Conservation (phyloP, 805 yeast species). For the Saccharomycopsis sp. region DNA sequence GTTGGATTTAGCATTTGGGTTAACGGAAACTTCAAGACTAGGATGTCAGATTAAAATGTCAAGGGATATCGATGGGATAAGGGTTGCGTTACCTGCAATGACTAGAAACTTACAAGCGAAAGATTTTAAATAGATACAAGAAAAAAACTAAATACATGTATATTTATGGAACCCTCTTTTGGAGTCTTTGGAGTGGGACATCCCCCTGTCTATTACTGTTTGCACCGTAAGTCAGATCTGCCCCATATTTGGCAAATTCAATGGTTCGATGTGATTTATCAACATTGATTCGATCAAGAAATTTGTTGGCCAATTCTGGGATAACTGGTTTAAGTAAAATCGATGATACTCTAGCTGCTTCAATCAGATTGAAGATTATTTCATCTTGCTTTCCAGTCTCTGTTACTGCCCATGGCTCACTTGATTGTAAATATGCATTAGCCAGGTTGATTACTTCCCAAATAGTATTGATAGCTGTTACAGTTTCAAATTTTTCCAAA, state of each 20-base stretch:
- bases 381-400: conserved; percentile 25
- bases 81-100: conserved; percentile 96
- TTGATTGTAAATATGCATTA: conserved; percentile 58
- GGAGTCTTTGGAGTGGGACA: conserved; percentile 37
- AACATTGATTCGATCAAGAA: conserved; percentile 63
- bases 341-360: conserved; percentile 58
- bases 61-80: conserved; percentile 83
- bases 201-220: conserved; percentile 47
- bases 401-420: conserved; percentile 69
- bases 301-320: conserved; percentile 50
- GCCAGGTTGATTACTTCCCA: conserved; percentile 55
- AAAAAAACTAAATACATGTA: not conserved
- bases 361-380: conserved; percentile 60
- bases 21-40: conserved; percentile 91
- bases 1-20: conserved; percentile 95
- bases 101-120: conserved; percentile 82
- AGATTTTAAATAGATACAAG: conserved; percentile 52
- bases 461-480: conserved; percentile 48
- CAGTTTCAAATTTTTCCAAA: conserved; percentile 34
- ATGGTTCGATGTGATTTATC: conserved; percentile 33
- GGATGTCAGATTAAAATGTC: conserved; percentile 93
- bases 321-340: conserved; percentile 66
- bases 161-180: conserved; percentile 12
- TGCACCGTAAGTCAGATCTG: conserved; percentile 55
- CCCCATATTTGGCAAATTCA: conserved; percentile 44